Conservation (phyloP, 2,329 filamentous ascomycete species). For the Zymoseptoria tritici region DNA sequence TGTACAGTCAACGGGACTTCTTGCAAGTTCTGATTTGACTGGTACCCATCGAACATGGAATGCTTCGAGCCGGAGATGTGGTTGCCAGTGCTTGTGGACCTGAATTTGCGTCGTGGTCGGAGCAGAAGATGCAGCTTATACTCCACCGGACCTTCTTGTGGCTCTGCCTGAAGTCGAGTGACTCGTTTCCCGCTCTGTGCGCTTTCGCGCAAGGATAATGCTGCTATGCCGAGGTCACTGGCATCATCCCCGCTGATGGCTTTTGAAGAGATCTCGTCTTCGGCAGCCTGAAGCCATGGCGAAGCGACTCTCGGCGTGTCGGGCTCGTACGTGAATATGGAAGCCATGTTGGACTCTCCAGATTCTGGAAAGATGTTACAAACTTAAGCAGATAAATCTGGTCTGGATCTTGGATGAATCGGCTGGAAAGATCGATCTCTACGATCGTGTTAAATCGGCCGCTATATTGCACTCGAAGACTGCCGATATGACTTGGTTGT, state of each 20-base stretch:
- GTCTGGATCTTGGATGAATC: neutral
- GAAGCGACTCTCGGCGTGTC: constrained; percentile 83
- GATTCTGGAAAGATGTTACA: neutral
- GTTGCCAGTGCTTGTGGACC: constrained; percentile 58
- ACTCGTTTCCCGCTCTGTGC: constrained; percentile 34
- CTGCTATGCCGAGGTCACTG: constrained; percentile 5
- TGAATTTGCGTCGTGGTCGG: constrained; percentile 67
- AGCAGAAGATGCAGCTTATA: constrained; percentile 92
- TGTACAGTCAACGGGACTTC: constrained; percentile 1
- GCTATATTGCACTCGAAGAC: neutral
- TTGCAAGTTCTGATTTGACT: constrained; percentile 11
- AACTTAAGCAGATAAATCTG: neutral
- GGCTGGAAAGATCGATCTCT: neutral
- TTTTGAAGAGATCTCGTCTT: neutral
- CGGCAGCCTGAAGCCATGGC: constrained; percentile 61
- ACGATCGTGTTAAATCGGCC: neutral
- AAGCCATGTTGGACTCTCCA: constrained; percentile 58
- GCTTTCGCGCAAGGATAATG: constrained; percentile 7
- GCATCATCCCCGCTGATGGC: neutral
- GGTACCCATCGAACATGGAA: constrained; percentile 25
- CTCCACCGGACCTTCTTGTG: constrained; percentile 88
- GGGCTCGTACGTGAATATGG: constrained; percentile 90
- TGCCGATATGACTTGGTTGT: neutral
- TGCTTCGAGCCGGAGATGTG: constrained; percentile 48
- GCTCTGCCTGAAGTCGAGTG: constrained; percentile 76